Base-by-base conservation (phyloP, 2,329 filamentous ascomycete genomes). In the Blumeriella jaapii region DNA sequence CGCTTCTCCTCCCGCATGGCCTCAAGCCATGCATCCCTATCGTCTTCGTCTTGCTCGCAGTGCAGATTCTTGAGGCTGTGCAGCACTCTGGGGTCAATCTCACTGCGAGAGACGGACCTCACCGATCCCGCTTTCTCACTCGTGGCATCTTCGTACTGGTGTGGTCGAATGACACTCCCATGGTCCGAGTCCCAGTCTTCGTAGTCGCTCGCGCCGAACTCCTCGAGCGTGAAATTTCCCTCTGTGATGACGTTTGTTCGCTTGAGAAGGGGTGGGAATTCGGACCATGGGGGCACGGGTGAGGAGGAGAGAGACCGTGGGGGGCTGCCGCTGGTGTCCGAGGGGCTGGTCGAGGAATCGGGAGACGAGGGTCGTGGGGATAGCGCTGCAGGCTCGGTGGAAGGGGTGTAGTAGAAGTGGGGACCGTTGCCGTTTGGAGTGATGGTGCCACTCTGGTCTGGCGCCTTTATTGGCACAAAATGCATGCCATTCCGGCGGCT, bases 361-460 rank as follows among this genome's bases (percentile, higher is more conserved):
- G 59, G 55, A 29, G 55, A 54, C 18, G 57, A 56, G 5, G 59
- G 58, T 35, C 53, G 58, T 20, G 62, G 62, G 4, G 61, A 63
- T 11, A 62, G 45, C 24, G 61, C 53, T 17, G 58, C 54, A 18
- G 54, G 54, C 9, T 53, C 52, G 25, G 51, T 44, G 15, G 54
- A 46, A n/a, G 48, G 54, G 19, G 49, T 45, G 37, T 57, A 59
- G 32, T 48, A 55, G 40, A 61, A 57, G 14, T 48, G 45, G 12
- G 38, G 44, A 3, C 55, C 57, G 31, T 52, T 47, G 31, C 49
- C 55, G 44, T 53, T 46, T 1, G 64, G 62, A 33, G 55, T 59
- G 32, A 68, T 68, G 39, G 57, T 59, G 9, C 60, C 56, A 30
- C 61, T 58, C 29, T 57, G 41, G 9, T 38, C 51, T 47, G 38